Percentiles rank a stretch among this genome's conserved stretches.
Evolutionary conservation across 441 rosid genomes (phyloP).

Genomic region (Syzygium malaccense): DNA sequence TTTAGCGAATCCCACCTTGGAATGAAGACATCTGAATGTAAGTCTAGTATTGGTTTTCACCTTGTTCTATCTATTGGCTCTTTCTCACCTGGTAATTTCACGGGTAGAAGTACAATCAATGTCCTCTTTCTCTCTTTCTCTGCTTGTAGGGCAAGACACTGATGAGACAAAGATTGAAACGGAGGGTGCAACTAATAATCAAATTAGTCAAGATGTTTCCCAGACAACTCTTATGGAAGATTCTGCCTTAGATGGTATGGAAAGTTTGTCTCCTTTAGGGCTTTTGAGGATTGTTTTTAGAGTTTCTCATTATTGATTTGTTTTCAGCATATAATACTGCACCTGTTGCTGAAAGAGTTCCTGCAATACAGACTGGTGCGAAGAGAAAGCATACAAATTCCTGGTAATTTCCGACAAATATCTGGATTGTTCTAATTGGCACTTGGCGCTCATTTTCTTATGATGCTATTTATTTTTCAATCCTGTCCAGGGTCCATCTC

Average conservation of each 20-base stretch:
- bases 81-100: conserved; percentile 30
- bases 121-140: not conserved
- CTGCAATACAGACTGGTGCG: conserved; percentile 30
- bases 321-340: conserved; percentile 40
- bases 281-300: not conserved
- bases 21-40: conserved; percentile 19
- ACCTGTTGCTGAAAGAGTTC: conserved; percentile 28
- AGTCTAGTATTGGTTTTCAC: conserved; percentile 31
- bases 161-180: conserved; percentile 10
- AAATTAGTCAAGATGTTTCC: conserved; percentile 11
- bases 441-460: not conserved
- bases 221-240: conserved; percentile 23
- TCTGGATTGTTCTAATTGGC: not conserved
- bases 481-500: not conserved
- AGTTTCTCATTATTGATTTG: conserved; percentile 8
- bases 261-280: not conserved
- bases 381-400: conserved; percentile 56
- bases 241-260: conserved; percentile 24
- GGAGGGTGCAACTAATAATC: conserved; percentile 20
- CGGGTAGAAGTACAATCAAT: not conserved
- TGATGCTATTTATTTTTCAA: not conserved
- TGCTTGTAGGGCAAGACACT: conserved; percentile 2
- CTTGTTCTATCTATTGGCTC: conserved; percentile 39
- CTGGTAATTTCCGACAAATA: conserved; percentile 39
- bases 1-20: conserved; percentile 7